Base-by-base conservation (phyloP, 2,329 filamentous ascomycete species). In the Neopestalotiopsis sp. region DNA sequence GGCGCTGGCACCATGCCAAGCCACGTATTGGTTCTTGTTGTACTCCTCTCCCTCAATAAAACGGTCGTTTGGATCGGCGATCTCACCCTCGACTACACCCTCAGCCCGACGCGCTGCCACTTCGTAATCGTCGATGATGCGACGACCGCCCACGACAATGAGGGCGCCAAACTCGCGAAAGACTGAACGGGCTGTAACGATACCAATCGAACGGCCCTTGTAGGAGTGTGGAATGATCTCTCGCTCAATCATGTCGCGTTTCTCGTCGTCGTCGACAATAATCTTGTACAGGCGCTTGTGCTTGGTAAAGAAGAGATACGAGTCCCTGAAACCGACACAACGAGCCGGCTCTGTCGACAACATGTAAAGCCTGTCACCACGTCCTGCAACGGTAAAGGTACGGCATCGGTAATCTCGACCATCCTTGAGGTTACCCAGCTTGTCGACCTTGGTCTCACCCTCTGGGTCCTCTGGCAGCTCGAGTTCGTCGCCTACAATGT, bases 251-350 rank as follows among this genome's bases (percentile, higher is more conserved):
- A 99, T 89, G 81, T 98, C 95, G 70, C 92, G 91, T 85, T 99
- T 99, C 81, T 97, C 95, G n/a, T 96, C 92, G 73, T 99, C 96
- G 75, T 95, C 94, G 68, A 98, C 94, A 76, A 99, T 97, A 76
- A 99, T 97, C 84, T 99, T 99, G 88, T 94, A 96, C 14, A 99
- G 91, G 76, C 94, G 91, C 79, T 93, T 93, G 82, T 99, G 96
- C 82, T 98, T 99, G 72, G 96, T 97, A 86, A 99, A 99, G 87
- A 99, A 98, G 32, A 99, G 89, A 78, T 99, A 99, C 72, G 95
- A 98, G 85, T 99, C 96, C 74, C 96, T 89, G 86, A 99, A 99
- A 17, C 96, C 96, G 67, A 97, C 95, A 76, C 96, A 98, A 73
- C 96, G 92, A 30, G 96, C 96, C 5, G 96, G 97, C 78, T 99